Evolutionary conservation across 2,329 filamentous ascomycete species (phyloP).

Genomic region (Trichoderma sp.): DNA sequence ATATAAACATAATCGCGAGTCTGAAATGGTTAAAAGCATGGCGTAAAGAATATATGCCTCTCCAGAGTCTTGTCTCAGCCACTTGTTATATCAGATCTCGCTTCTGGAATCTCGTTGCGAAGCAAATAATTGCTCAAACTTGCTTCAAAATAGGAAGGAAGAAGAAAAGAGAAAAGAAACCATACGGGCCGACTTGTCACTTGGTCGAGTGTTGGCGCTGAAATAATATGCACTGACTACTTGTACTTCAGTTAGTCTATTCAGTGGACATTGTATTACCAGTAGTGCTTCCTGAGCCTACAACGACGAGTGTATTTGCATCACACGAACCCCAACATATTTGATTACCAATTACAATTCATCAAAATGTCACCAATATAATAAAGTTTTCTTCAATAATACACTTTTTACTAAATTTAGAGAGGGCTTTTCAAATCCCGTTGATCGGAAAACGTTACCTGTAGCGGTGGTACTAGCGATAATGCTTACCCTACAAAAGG

Average conservation of each 20-base stretch:
- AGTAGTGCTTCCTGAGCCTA: background rate
- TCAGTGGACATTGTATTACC: no score
- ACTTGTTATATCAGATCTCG: background rate
- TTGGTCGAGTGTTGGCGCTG: no score
- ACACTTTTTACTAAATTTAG: background rate
- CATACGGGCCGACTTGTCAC: no score
- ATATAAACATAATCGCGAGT: background rate
- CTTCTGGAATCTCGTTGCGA: background rate
- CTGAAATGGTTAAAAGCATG: background rate
- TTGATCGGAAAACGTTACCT: background rate
- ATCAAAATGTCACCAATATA: background rate
- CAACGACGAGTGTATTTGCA: background rate
- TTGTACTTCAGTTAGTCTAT: no score
- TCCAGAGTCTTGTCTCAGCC: background rate
- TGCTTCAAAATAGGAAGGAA: no score
- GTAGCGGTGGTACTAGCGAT: background rate
- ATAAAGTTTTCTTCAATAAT: background rate
- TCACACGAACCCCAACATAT: background rate
- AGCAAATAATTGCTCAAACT: background rate
- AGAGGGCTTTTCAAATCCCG: background rate
- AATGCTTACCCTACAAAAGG: background rate
- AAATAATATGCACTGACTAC: no score
- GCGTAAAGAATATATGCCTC: background rate
- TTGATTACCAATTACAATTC: background rate
- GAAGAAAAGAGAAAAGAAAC: no score